A percentile compares a stretch with the other conserved stretches of the same genome.
These are phyloP conservation scores for Neocallimastix lanati DNA, from an alignment of 192 early-diverging fungal species.

Conservation along the genomic window DNA sequence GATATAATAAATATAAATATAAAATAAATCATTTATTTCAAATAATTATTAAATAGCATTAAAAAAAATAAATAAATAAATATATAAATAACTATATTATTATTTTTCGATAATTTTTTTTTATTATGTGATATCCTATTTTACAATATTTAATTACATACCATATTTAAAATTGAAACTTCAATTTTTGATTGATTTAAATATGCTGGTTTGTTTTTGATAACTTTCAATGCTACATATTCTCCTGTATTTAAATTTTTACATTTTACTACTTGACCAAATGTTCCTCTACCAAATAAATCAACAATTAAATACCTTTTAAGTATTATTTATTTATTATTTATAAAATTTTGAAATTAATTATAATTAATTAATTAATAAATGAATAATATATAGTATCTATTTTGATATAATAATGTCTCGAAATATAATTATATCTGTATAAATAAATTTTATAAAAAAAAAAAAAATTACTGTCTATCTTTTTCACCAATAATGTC, in stretches of 20 bases:
- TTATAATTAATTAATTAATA: neutral
- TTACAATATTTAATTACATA: slow-evolving; percentile 8
- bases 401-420: no score
- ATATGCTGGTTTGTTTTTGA: slow-evolving; percentile 95
- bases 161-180: slow-evolving; percentile 76
- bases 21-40: no score
- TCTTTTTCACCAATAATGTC: slow-evolving; percentile 85
- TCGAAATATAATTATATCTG: neutral
- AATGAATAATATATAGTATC: no score
- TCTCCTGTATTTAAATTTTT: slow-evolving; percentile 80
- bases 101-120: no score
- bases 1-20: no score
- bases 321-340: neutral
- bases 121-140: no score
- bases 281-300: slow-evolving; percentile 89
- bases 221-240: slow-evolving; percentile 84
- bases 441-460: no score
- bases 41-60: no score
- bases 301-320: slow-evolving; percentile 75
- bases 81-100: no score
- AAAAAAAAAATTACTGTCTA: slow-evolving; percentile 72
- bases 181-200: slow-evolving; percentile 96
- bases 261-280: slow-evolving; percentile 97
- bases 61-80: no score
- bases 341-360: no score